Conservation (phyloP, 805 yeast species). For the Kodamaea hsintzibuensis region DNA sequence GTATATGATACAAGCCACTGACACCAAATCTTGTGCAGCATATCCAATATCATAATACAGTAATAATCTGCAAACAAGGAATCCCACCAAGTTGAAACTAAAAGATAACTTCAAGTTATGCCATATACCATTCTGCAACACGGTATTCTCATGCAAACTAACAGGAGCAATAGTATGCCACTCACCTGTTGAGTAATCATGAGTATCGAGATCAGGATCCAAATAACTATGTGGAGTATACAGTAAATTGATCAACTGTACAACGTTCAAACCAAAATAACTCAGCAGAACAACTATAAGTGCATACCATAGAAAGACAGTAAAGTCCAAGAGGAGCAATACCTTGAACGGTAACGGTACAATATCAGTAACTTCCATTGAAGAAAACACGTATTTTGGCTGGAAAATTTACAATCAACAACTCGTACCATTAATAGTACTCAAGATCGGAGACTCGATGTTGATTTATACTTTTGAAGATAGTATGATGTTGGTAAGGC, state of each 20-base stretch:
- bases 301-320: constrained; percentile 54
- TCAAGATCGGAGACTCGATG: too few relatives aligned
- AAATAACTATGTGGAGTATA: constrained; percentile 40
- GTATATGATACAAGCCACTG: constrained; percentile 7
- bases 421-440: neutral
- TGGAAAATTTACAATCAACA: neutral
- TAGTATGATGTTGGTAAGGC: too few relatives aligned
- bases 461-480: too few relatives aligned
- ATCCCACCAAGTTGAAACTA: constrained; percentile 23
- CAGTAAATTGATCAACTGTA: constrained; percentile 43
- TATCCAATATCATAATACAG: constrained; percentile 25
- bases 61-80: constrained; percentile 20
- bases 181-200: constrained; percentile 29
- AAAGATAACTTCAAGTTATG: constrained; percentile 29
- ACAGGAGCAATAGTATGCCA: constrained; percentile 31
- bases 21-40: constrained; percentile 20
- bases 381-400: constrained; percentile 2
- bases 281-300: constrained; percentile 41
- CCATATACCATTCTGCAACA: constrained; percentile 37
- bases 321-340: constrained; percentile 48
- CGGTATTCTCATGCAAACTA: constrained; percentile 29
- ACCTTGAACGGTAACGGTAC: constrained; percentile 47
- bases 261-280: constrained; percentile 44
- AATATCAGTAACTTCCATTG: constrained; percentile 16
- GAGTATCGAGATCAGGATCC: constrained; percentile 19